Evolutionary conservation across 2,329 filamentous ascomycete genomes (phyloP).

Genomic region (Ophiostoma fasciatum): DNA sequence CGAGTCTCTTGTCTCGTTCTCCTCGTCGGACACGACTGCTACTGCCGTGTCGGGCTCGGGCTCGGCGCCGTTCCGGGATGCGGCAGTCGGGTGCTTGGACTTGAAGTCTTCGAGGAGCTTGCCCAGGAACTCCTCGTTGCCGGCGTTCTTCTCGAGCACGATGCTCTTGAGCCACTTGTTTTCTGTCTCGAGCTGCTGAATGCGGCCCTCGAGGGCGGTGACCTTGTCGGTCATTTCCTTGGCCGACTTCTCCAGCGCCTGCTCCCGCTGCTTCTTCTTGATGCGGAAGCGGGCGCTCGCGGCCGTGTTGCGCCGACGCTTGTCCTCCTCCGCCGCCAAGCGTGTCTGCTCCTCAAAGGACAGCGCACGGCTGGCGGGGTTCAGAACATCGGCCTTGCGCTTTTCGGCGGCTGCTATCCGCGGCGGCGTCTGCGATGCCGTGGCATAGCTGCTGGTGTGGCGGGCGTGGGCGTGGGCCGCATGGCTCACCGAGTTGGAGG

Average conservation of each 20-base stretch:
- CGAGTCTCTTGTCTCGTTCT: conserved; percentile 15
- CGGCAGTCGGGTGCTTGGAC: conserved; percentile 11
- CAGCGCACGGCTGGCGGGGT: conserved; percentile 27
- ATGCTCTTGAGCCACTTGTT: conserved; percentile 73
- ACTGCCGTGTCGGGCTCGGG: conserved; percentile 17
- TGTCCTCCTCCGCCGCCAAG: conserved; percentile 72
- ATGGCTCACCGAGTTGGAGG: conserved; percentile 12
- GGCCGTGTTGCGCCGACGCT: conserved; percentile 76
- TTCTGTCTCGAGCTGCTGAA: conserved; percentile 66
- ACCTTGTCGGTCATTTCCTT: conserved; percentile 78
- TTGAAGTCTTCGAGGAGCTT: conserved; percentile 36
- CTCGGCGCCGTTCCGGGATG: conserved; percentile 12
- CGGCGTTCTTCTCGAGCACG: conserved; percentile 67
- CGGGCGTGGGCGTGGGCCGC: conserved; percentile 17
- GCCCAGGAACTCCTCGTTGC: conserved; percentile 34
- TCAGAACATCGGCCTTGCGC: conserved; percentile 29
- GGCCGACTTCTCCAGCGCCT: conserved; percentile 65
- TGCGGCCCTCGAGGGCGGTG: conserved; percentile 52
- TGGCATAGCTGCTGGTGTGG: conserved; percentile 15
- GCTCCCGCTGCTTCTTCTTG: conserved; percentile 93
- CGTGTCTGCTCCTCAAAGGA: conserved; percentile 58
- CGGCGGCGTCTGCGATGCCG: conserved; percentile 15
- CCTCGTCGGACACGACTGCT: conserved; percentile 10
- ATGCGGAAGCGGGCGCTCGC: conserved; percentile 79
- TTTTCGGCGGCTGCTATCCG: conserved; percentile 22